Evolutionary conservation across 768 basidiomycete species (phyloP), one percentile per base, ranked within the genome.

Genomic region (Leucosporidium yakuticum): DNA sequence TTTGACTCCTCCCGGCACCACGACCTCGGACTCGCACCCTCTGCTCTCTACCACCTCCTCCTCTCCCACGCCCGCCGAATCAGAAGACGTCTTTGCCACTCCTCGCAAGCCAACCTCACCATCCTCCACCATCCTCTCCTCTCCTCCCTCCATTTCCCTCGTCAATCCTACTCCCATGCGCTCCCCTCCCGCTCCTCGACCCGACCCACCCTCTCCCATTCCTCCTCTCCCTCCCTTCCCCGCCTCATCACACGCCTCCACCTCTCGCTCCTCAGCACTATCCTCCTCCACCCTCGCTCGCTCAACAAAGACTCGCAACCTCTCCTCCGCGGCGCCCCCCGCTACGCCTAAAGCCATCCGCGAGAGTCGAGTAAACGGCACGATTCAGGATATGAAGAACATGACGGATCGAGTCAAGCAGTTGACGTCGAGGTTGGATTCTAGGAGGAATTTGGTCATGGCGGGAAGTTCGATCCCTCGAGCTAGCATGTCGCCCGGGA

Each of bases 381-480:
- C 65, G 67, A 63, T 68, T 31, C 60, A 61, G 21, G 67, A 71
- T 47, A 71, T 68, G 70, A 63, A 65, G 56, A 50, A 57, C 23
- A 68, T 71, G 67, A 71, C 67, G 6, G 55, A 60, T 14, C 63
- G 70, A 4, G 67, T 65, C 20, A 65, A 62, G 21, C 60, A 58
- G 14, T 25, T 71, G 3, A 68, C 70, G 25, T 31, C 60, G 21
- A 34, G 70, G 17, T 53, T 71, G 6, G 70, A 71, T 29, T 51
- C 51, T 27, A 31, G 67, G 29, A 27, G 70, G 19, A 58, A 51
- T n/a, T 29, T 58, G n/a, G 69, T 66, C 47, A 70, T 66, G 69
- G 56, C 58, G 4, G 69, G 65, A 4, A 67, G 65, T 32, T 62
- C 61, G 54, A 70, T 66, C 25, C 65, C 65, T 2, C 53, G 64